Evolutionary conservation across 2,329 filamentous ascomycete species (phyloP), one percentile per base, ranked within the genome.

Genomic region (Pseudopithomyces maydicus): DNA sequence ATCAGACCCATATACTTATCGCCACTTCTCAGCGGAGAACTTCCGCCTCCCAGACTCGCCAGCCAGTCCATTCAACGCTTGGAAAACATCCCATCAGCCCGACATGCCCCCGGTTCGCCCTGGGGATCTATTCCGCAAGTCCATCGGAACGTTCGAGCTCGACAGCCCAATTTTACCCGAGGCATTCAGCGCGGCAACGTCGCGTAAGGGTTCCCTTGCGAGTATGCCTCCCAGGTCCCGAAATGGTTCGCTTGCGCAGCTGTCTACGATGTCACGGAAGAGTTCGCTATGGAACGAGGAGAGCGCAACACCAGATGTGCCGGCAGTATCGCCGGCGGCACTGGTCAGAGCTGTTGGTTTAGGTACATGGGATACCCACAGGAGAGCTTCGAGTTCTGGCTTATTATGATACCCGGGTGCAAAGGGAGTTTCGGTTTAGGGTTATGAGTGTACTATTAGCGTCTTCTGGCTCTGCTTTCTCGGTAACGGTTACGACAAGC

Each of bases 21-120:
- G 36, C 10, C 47, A 41, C 35, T 50, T 29, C 47, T 50, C 47
- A 15, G 47, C 47, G 15, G 47, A 50, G 20, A n/a, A 50, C 10
- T 50, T 50, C 36, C 22, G 22, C 22, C 20, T 50, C n/a, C 47
- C 47, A 8, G 22, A 50, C 19, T 26, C 35, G 32, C 22, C 35
- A 10, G 17, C 35, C 11, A 32, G 22, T 20, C 12, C 15, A 6
- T 26, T 23, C 19, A 22, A 23, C 32, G 17, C 19, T 1, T 50
- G 47, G 47, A 50, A 50, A 22, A 32, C 47, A 2, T 50, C 47
- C 4, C 47, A 50, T 26, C 46, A 36, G 3, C 47, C 22, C 5
- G 26, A 29, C 7, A 50, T 23, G 23, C 22, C 35, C 14, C n/a
- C 20, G 26, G 26, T 29, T 8, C 26, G 26, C 26, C 26, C 26